Evolutionary conservation across 805 yeast species (phyloP).

Genomic region (Danielia oregonensis): DNA sequence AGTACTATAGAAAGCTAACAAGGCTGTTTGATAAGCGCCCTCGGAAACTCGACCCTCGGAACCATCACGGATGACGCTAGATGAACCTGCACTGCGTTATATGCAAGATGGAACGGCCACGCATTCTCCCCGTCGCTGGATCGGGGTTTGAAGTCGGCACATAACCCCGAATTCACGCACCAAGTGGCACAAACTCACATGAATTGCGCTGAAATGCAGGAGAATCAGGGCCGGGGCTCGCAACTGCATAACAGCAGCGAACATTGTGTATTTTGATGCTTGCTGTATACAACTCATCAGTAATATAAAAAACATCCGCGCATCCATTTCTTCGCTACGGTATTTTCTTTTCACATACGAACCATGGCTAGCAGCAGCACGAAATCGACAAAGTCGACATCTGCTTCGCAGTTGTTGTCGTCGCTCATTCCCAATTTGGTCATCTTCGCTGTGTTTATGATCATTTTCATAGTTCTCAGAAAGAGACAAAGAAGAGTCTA

Average conservation of each 20-base stretch:
- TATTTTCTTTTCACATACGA: not conserved
- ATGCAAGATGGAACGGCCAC: too few relatives aligned
- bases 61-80: not conserved
- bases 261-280: not conserved
- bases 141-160: too few relatives aligned
- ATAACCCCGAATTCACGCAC: not conserved
- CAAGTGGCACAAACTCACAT: not conserved
- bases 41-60: not conserved
- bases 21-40: too few relatives aligned
- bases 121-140: too few relatives aligned
- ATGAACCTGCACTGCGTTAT: too few relatives aligned
- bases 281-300: not conserved
- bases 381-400: slow-evolving; percentile 16
- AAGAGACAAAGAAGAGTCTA: slow-evolving; percentile 46
- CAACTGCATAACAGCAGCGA: slow-evolving; percentile 1
- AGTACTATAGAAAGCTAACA: too few relatives aligned
- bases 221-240: too few relatives aligned
- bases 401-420: slow-evolving; percentile 50
- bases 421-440: slow-evolving; percentile 43
- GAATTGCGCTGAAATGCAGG: not conserved
- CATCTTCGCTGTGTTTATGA: slow-evolving; percentile 38
- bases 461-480: slow-evolving; percentile 39
- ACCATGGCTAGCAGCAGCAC: slow-evolving; percentile 1
- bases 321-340: not conserved
- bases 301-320: not conserved